Conservation (phyloP, 2,329 filamentous ascomycete species). For the Boeremia exigua region DNA sequence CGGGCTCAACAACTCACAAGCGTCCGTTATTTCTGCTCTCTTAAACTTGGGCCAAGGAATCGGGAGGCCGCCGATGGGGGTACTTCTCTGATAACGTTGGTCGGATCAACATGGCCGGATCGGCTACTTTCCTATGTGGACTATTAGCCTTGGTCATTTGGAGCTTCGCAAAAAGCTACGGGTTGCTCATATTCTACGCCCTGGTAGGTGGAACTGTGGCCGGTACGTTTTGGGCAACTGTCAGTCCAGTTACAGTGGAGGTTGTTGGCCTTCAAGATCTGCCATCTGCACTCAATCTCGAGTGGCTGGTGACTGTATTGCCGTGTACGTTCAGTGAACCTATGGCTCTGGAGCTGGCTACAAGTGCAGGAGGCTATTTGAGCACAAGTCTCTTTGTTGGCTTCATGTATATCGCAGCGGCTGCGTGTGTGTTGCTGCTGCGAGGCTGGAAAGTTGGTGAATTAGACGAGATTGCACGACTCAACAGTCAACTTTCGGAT, state of each 20-base stretch:
- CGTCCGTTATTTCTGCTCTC: slow-evolving; percentile 49
- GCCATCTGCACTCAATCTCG: slow-evolving; percentile 44
- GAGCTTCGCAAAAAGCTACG: slow-evolving; percentile 51
- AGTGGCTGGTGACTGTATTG: slow-evolving; percentile 44
- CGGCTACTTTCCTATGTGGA: slow-evolving; percentile 46
- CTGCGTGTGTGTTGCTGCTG: neutral
- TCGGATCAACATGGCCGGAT: slow-evolving; percentile 39
- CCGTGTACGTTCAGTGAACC: slow-evolving; percentile 1
- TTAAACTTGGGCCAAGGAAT: slow-evolving; percentile 56
- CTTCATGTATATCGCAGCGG: neutral
- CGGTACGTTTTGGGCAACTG: slow-evolving; percentile 54
- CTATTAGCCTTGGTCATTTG: slow-evolving; percentile 52
- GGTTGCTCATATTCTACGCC: slow-evolving; percentile 50
- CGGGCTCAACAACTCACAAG: slow-evolving; percentile 48
- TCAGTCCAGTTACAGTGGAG: slow-evolving; percentile 46
- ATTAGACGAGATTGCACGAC: neutral
- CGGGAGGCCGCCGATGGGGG: slow-evolving; percentile 54
- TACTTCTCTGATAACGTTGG: slow-evolving; percentile 52
- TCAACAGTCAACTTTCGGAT: too few species aligned
- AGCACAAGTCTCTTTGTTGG: neutral
- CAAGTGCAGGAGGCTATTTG: neutral
- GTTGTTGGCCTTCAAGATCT: slow-evolving; percentile 48
- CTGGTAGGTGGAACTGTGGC: slow-evolving; percentile 51
- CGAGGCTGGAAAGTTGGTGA: neutral
- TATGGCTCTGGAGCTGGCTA: slow-evolving; percentile 6